A percentile compares a stretch with the other conserved stretches of the same genome.
Conservation (phyloP, 2,329 filamentous ascomycete species). For the Ascocoryne sarcoides region DNA sequence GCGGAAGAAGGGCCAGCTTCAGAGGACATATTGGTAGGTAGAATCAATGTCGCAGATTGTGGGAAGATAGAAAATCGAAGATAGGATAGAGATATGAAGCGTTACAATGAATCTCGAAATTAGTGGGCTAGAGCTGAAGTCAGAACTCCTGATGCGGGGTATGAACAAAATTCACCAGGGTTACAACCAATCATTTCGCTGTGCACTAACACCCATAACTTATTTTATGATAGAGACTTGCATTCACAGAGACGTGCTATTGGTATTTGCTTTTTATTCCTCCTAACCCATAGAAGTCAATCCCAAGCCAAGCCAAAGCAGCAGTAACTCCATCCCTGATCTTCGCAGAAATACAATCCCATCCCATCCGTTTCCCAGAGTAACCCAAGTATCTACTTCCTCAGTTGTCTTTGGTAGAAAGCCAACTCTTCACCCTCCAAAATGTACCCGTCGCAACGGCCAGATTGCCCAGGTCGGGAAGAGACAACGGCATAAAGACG, state of each 20-base stretch:
- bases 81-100: too few species aligned
- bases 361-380: conserved; percentile 14
- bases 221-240: neutral
- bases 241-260: conserved; percentile 6
- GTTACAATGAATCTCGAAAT: too few species aligned
- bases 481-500: conserved; percentile 91
- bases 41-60: too few species aligned
- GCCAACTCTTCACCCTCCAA: conserved; percentile 98
- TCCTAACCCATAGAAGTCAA: conserved; percentile 18
- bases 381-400: conserved; percentile 73
- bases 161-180: conserved; percentile 4
- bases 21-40: conserved; percentile 5
- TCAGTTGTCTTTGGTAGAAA: conserved; percentile 99
- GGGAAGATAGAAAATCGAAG: too few species aligned
- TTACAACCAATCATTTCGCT: too few species aligned
- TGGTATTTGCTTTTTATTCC: conserved; percentile 25
- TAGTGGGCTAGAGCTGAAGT: conserved; percentile 2
- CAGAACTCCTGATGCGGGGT: conserved; percentile 17
- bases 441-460: conserved; percentile 94
- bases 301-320: conserved; percentile 18
- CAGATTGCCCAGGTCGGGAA: conserved; percentile 92
- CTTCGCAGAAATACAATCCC: conserved; percentile 27
- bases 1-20: neutral
- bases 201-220: too few species aligned
- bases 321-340: conserved; percentile 27